Evolutionary conservation across 2,329 filamentous ascomycete species (phyloP), one percentile per base, ranked within the genome.

Genomic region (Ophiobolus disseminans): DNA sequence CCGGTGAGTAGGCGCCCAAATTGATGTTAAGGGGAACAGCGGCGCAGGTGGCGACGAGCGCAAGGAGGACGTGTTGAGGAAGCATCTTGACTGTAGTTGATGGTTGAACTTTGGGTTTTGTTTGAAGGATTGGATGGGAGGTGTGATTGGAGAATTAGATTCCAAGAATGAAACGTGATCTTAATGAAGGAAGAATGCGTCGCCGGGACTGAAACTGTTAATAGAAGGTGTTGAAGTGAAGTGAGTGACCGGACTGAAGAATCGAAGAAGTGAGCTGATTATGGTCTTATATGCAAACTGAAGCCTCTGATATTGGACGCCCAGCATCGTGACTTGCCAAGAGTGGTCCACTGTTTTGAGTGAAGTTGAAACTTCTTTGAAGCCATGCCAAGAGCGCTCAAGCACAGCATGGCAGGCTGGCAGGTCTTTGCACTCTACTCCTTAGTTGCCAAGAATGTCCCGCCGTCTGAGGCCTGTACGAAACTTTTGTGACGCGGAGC

Each of bases 1-100:
- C 78, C 40, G 78, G 78, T 34, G 78, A 80, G 62, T 79, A 80
- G 23, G 78, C 77, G 43, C 78, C 78, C 42, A 80, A 72, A 69
- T 80, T 80, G 75, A 80, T 80, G 73, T 80, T 80, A 40, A 80
- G 75, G 21, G 78, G 77, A 37, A 78, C 67, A 48, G 74, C 74
- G 41, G 67, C 60, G 58, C 73, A 65, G 50, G 67, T 58, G 49
- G 68, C 68, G 48, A 68, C 62, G 32, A 72, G 63, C 43, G 70
- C 61, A 34, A 73, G 49, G 57, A 74, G 59, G 41, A 73, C 53
- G 57, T 69, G 55, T 63, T 73, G 70, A 50, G 70, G 60, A 63
- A 69, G 69, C 72, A 74, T 74, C 22, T 69, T 70, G 58, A 53
- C 45, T 57, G 45, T 59, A 57, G 47, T 47, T 32, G 20, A 49